These are phyloP conservation scores for Apiospora rasikravindrae DNA, from an alignment of 2,329 filamentous ascomycete species.

Conservation along the genomic window DNA sequence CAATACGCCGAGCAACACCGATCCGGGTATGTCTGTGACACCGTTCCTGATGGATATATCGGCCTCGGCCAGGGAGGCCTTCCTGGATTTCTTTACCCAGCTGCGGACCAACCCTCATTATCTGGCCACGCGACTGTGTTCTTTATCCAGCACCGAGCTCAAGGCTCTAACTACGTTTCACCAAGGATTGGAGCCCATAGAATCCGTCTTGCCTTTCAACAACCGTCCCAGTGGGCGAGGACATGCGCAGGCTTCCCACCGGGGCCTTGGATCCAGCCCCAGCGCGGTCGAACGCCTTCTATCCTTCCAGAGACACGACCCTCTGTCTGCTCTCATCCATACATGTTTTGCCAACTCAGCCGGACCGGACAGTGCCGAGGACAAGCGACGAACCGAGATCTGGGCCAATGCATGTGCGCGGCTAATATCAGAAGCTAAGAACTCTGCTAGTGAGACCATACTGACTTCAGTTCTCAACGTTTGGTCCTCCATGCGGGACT, in stretches of 20 bases:
- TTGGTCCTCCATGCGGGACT: conserved; percentile 85
- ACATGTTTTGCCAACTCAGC: conserved; percentile 89
- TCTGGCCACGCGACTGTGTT: conserved; percentile 79
- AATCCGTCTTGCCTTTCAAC: conserved; percentile 80
- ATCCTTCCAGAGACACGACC: conserved; percentile 88
- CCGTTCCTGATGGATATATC: conserved; percentile 78
- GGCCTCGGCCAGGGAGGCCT: conserved; percentile 72
- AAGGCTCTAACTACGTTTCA: conserved; percentile 79
- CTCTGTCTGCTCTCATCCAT: conserved; percentile 82
- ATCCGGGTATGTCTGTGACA: conserved; percentile 41
- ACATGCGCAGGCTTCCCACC: conserved; percentile 52
- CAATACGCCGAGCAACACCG: conserved; percentile 45
- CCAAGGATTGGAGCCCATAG: conserved; percentile 78
- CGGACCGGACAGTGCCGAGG: conserved; percentile 81
- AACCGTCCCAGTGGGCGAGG: conserved; percentile 54
- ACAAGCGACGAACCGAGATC: conserved; percentile 77
- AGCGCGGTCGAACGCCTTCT: conserved; percentile 81
- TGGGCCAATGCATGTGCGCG: conserved; percentile 90
- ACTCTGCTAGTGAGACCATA: conserved; percentile 78
- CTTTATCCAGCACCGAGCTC: conserved; percentile 77
- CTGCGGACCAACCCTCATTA: conserved; percentile 88
- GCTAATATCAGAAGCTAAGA: conserved; percentile 71
- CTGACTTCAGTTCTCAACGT: conserved; percentile 84
- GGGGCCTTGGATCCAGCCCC: conserved; percentile 51
- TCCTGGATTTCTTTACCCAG: conserved; percentile 80